These are phyloP conservation scores for Penicillium sp. DNA, from an alignment of 2,329 filamentous ascomycete species.

Conservation along the genomic window DNA sequence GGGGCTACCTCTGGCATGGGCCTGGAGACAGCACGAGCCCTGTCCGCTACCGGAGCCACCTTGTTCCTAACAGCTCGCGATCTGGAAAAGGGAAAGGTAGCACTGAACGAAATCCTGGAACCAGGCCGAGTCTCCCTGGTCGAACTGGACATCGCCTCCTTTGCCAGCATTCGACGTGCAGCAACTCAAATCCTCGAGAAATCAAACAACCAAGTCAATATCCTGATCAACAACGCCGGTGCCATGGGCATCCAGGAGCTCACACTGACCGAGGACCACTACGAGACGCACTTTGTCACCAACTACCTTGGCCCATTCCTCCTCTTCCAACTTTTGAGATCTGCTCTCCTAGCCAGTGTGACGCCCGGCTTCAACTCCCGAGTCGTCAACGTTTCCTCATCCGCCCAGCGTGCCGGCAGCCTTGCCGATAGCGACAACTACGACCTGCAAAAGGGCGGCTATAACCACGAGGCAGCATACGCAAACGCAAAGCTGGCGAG, in stretches of 20 bases:
- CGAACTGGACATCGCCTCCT: slow-evolving; percentile 26
- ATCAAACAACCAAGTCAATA: slow-evolving; percentile 32
- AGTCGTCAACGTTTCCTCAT: slow-evolving; percentile 45
- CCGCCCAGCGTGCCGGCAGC: slow-evolving; percentile 36
- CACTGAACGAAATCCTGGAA: slow-evolving; percentile 1
- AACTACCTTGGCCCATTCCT: slow-evolving; percentile 33
- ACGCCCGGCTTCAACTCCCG: slow-evolving; percentile 41
- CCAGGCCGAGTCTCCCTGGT: slow-evolving; percentile 33
- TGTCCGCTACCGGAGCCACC: slow-evolving; percentile 44
- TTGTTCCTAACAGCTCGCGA: slow-evolving; percentile 45
- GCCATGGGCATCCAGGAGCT: slow-evolving; percentile 4
- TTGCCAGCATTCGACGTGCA: slow-evolving; percentile 31
- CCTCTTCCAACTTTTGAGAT: slow-evolving; percentile 27
- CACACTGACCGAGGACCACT: slow-evolving; percentile 25
- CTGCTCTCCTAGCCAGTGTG: slow-evolving; percentile 13
- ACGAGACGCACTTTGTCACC: slow-evolving; percentile 33
- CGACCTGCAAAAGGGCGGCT: slow-evolving; percentile 19
- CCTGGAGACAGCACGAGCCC: slow-evolving; percentile 42
- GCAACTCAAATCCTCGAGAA: slow-evolving; percentile 28
- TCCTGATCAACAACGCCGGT: slow-evolving; percentile 19
- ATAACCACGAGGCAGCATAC: slow-evolving; percentile 38
- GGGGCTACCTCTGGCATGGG: slow-evolving; percentile 45
- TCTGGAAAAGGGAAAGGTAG: slow-evolving; percentile 34
- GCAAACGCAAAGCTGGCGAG: slow-evolving; percentile 50
- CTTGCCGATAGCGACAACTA: slow-evolving; percentile 20